Evolutionary conservation across 2,329 filamentous ascomycete genomes (phyloP).

Genomic region (Penicillium paneum): DNA sequence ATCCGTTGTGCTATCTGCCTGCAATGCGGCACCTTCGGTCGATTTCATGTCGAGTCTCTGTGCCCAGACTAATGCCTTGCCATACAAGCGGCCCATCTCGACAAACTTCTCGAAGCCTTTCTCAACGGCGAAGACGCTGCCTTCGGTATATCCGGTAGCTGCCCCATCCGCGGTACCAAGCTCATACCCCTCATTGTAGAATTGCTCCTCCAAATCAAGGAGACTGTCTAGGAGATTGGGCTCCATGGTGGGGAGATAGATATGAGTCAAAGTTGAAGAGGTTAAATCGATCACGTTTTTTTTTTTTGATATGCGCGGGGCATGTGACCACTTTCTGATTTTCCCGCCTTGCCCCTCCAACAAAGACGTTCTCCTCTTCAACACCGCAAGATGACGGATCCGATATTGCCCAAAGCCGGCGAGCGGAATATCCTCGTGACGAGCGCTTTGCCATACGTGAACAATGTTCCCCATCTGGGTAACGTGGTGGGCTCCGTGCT

Average conservation of each 20-base stretch:
- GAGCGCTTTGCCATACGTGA: slow-evolving; percentile 83
- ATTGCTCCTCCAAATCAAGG: slow-evolving; percentile 61
- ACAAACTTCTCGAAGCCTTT: slow-evolving; percentile 92
- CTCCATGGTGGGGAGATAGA: slow-evolving; percentile 30
- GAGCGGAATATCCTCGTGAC: slow-evolving; percentile 89
- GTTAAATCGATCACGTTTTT: slow-evolving; percentile 1
- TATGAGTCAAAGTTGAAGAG: not conserved
- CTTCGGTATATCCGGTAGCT: slow-evolving; percentile 77
- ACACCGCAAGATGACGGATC: slow-evolving; percentile 29
- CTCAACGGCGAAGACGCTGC: slow-evolving; percentile 83
- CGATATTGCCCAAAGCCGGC: slow-evolving; percentile 63
- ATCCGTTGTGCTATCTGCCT: slow-evolving; percentile 6
- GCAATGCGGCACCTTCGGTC: slow-evolving; percentile 10
- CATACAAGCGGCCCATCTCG: slow-evolving; percentile 73
- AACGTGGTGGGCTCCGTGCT: slow-evolving; percentile 86
- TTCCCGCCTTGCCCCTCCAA: slow-evolving; percentile 62
- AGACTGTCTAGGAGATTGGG: slow-evolving; percentile 55
- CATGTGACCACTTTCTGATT: slow-evolving; percentile 49
- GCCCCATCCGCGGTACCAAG: slow-evolving; percentile 73
- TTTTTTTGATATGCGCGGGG: slow-evolving; percentile 23
- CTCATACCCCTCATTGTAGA: slow-evolving; percentile 78
- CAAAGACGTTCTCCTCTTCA: slow-evolving; percentile 4
- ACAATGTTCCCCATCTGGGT: slow-evolving; percentile 77
- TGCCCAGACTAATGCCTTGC: slow-evolving; percentile 78
- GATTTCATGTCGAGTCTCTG: slow-evolving; percentile 55